Base-by-base conservation (phyloP, 352 stramenopile genomes). In the Globisporangium mamillatum region DNA sequence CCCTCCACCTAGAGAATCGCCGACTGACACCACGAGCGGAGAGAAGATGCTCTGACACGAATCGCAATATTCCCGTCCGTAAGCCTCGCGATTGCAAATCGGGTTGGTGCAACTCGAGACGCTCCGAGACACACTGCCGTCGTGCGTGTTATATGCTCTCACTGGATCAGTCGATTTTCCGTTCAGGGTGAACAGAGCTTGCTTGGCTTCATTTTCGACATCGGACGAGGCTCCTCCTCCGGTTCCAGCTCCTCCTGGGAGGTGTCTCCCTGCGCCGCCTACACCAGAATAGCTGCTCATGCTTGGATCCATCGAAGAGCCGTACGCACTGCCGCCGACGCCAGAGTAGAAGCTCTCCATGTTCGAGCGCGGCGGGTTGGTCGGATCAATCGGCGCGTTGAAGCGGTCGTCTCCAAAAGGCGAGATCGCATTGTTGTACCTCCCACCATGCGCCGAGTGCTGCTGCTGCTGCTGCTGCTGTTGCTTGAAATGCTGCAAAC, bases 11-110 rank as follows among this genome's bases (percentile, higher is more conserved):
- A 63, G 38, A 44, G 58, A 60, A 66, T 85, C 74, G 3, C 73
- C 70, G 46, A 82, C 81, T 2, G 81, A 78, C 20, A 85, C 75
- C 4, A 80, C 71, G 53, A 89, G 67, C 24, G 80, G 80, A 14
- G 80, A 78, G 44, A 89, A 90, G 41, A 92, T 75, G 44, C 67
- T 78, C 67, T 88, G 81, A 55, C 84, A 92, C 1, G 73, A 72
- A 12, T 88, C 81, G 41, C 84, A 92, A 52, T 84, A 88, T 50
- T 89, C 81, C 4, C 74, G 72, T 0, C 79, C 80, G 63, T 82
- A 88, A 24, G 77, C 81, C 44, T 88, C 75, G 22, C 78, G 75
- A 38, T 74, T 69, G 62, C 84, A 92, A 25, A 88, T 89, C 38
- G 76, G 75, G 59, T 90, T 92, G 41, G 63, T 82, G 63, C 84